Base-by-base conservation (phyloP, 306 rosid genomes). In the Trifolium fragiferum region DNA sequence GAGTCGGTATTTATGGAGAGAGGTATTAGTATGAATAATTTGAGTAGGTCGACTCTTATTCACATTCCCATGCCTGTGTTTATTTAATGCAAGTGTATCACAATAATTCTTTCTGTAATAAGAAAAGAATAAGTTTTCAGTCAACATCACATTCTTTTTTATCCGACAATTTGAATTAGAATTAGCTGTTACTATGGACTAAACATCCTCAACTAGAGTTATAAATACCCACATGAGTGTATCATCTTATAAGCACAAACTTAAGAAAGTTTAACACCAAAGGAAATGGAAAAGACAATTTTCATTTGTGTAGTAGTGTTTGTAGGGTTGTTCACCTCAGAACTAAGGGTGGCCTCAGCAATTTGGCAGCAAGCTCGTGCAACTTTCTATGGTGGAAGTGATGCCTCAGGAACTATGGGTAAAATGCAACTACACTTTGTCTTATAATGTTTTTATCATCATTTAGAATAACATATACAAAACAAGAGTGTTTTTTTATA, bases 321-420 rank as follows among this genome's bases (percentile, higher is more conserved):
- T 71, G 20, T 83, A 46, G 70, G 33, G 35, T 25, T 83, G 19
- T 73, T 77, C 65, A 67, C 82, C 73, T 43, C 84, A 27, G 62
- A 81, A 33, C 15, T 78, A 38, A 54, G 68, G 65, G 77, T 75
- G 76, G 82, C 78, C 49, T 73, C 78, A 0, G 84, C 84, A 66
- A 57, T 0, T 35, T 86, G 93, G 93, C 68, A 6, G 14, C 41
- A 13, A 78, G 93, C 90, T 76, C 89, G 80, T 79, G 89, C 84
- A 80, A 84, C 93, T 43, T 88, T 86, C 80, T 88, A 88, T 35
- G 90, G 90, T 27, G 93, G 89, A 84, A 79, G 84, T 71, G 90
- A 88, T 83, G 91, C 86, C 75, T 84, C 87, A 41, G 91, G 84
- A 73, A 88, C 90, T 64, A 86, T 80, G 92, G 90, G 92, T 88